Conservation (phyloP, 805 yeast genomes). For the Kockiozyma suomiensis region DNA sequence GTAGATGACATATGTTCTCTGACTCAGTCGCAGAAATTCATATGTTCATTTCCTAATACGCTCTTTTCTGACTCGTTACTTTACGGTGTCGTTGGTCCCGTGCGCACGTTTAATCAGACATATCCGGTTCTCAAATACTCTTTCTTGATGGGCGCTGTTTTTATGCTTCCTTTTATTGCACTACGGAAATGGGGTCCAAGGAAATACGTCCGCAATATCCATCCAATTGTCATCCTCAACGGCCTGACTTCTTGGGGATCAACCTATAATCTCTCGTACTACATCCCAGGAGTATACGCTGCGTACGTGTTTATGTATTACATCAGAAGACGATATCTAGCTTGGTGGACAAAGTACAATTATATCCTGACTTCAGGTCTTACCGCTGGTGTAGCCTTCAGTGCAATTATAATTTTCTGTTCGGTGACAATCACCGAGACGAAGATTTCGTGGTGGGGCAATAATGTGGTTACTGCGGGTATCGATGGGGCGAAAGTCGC, state of each 20-base stretch:
- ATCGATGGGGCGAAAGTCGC: slow-evolving; percentile 9
- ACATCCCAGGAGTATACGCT: slow-evolving; percentile 15
- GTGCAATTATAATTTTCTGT: slow-evolving; percentile 60
- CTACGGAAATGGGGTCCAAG: slow-evolving; percentile 6
- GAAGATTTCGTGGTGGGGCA: slow-evolving; percentile 60
- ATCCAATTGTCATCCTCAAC: slow-evolving; percentile 12
- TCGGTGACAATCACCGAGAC: slow-evolving; percentile 44
- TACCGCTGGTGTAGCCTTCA: slow-evolving; percentile 69
- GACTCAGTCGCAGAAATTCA: slow-evolving; percentile 14
- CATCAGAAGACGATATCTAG: slow-evolving; percentile 55
- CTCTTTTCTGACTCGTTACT: slow-evolving; percentile 15
- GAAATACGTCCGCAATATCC: slow-evolving; percentile 1
- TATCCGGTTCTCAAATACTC: slow-evolving; percentile 28
- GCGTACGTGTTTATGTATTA: slow-evolving; percentile 61
- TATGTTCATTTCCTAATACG: slow-evolving; percentile 16
- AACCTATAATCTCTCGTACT: slow-evolving; percentile 21
- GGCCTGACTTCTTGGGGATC: slow-evolving; percentile 17
- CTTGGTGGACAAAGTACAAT: slow-evolving; percentile 78
- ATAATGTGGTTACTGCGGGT: slow-evolving; percentile 37
- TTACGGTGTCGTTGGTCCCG: slow-evolving; percentile 70
- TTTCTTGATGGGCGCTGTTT: slow-evolving; percentile 29
- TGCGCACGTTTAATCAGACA: slow-evolving; percentile 54
- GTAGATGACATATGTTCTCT: slow-evolving; percentile 11
- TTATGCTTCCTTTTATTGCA: slow-evolving; percentile 15
- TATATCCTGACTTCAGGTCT: slow-evolving; percentile 66